phyloP scores from a whole-genome alignment of 129 eudicot species.

The Helichrysum umbraculigerum region DNA sequence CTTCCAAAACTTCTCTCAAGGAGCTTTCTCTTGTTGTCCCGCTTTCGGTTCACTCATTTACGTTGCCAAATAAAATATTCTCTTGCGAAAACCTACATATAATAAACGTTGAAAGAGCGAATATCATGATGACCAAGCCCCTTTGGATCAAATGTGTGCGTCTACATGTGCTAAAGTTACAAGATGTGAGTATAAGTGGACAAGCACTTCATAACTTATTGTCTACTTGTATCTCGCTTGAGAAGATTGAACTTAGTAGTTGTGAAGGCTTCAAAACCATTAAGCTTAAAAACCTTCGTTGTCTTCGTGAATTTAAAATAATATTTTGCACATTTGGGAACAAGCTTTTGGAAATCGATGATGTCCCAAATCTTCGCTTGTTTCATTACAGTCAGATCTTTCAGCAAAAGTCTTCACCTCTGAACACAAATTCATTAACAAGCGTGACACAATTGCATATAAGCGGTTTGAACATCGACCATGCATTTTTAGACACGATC shows the following conservation, averaged over 20 bases:
- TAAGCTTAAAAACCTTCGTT: constrained; percentile 9
- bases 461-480: not conserved
- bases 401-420: not conserved
- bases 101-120: not conserved
- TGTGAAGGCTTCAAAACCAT: not conserved
- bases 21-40: not conserved
- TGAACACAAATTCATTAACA: not conserved
- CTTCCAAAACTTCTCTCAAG: constrained; percentile 3
- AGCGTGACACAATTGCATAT: not conserved
- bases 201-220: not conserved
- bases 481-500: not conserved
- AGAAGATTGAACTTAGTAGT: not conserved
- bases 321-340: not conserved
- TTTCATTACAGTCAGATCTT: not conserved
- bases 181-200: not conserved
- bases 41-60: not conserved
- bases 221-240: constrained; percentile 17
- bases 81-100: not conserved
- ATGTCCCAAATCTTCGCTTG: not conserved
- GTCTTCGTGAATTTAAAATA: not conserved
- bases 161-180: not conserved
- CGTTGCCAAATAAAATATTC: not conserved
- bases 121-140: not conserved
- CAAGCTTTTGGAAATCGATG: not conserved
- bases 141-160: too few species aligned